phyloP scores from a whole-genome alignment of 106 monocot genomes.

The Dioscorea alata region DNA sequence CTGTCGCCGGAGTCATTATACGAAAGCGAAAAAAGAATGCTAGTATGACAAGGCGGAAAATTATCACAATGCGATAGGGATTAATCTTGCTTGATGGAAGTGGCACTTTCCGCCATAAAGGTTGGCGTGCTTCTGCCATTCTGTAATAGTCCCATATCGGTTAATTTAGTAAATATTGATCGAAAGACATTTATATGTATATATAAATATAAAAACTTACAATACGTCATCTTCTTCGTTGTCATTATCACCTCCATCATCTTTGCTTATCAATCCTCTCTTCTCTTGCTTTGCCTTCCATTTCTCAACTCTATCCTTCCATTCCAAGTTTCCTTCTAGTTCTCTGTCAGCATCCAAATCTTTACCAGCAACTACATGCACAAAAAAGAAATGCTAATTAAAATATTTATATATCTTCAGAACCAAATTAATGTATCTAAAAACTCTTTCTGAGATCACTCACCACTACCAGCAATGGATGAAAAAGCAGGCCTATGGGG shows the following conservation, averaged over 20 bases:
- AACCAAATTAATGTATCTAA: neutral
- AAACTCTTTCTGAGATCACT: neutral
- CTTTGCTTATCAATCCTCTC: conserved; percentile 30
- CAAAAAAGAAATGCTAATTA: neutral
- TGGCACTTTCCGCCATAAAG: conserved; percentile 89
- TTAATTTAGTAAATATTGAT: neutral
- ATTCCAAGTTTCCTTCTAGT: conserved; percentile 44
- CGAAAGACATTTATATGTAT: neutral
- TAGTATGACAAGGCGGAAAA: conserved; percentile 77
- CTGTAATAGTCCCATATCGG: conserved; percentile 16
- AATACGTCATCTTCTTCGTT: conserved; percentile 59
- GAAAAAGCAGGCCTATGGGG: conserved; percentile 31
- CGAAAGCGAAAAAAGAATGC: conserved; percentile 89
- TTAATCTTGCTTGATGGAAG: conserved; percentile 80
- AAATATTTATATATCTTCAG: neutral
- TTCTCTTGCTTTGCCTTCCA: conserved; percentile 80
- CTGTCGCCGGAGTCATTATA: conserved; percentile 62
- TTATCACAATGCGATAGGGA: conserved; percentile 89
- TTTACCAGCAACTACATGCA: conserved; percentile 49
- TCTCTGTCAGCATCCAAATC: conserved; percentile 67
- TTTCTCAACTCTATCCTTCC: conserved; percentile 85
- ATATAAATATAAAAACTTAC: conserved; percentile 28
- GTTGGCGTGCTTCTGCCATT: conserved; percentile 84
- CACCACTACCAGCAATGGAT: conserved; percentile 62
- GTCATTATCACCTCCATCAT: conserved; percentile 43